These are phyloP conservation scores for Tephrocybe rancida DNA, from an alignment of 768 basidiomycete genomes.

Conservation along the genomic window DNA sequence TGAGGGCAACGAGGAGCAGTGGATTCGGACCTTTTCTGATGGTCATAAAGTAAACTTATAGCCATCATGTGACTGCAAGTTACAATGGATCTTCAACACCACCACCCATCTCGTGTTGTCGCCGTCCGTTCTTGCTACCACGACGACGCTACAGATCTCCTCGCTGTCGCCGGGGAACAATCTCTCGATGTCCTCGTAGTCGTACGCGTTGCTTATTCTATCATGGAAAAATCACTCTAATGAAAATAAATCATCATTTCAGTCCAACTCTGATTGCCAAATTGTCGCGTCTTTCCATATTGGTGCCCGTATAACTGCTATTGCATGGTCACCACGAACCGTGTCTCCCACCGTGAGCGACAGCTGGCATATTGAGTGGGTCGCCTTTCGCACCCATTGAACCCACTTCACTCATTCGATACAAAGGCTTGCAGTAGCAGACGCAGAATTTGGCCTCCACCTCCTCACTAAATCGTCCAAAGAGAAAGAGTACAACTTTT, in stretches of 20 bases:
- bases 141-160: slow-evolving; percentile 66
- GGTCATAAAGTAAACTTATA: slow-evolving; percentile 12
- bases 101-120: slow-evolving; percentile 62
- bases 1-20: slow-evolving; percentile 57
- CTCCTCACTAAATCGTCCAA: slow-evolving; percentile 60
- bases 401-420: background rate
- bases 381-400: slow-evolving; percentile 1
- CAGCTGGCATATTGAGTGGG: slow-evolving; percentile 75
- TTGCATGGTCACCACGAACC: slow-evolving; percentile 77
- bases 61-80: slow-evolving; percentile 27
- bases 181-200: slow-evolving; percentile 70
- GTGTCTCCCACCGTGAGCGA: slow-evolving; percentile 67
- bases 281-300: slow-evolving; percentile 73
- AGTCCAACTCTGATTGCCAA: slow-evolving; percentile 46
- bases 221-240: background rate
- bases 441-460: slow-evolving; percentile 70
- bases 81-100: slow-evolving; percentile 65
- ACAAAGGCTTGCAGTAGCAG: slow-evolving; percentile 66
- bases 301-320: slow-evolving; percentile 67
- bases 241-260: slow-evolving; percentile 14
- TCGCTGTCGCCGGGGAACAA: slow-evolving; percentile 76
- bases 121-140: slow-evolving; percentile 64
- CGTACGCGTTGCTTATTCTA: slow-evolving; percentile 38
- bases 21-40: slow-evolving; percentile 60
- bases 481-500: slow-evolving; percentile 54